These are phyloP conservation scores for Stevia rebaudiana DNA, from an alignment of 140 eudicot genomes.

Conservation along the genomic window DNA sequence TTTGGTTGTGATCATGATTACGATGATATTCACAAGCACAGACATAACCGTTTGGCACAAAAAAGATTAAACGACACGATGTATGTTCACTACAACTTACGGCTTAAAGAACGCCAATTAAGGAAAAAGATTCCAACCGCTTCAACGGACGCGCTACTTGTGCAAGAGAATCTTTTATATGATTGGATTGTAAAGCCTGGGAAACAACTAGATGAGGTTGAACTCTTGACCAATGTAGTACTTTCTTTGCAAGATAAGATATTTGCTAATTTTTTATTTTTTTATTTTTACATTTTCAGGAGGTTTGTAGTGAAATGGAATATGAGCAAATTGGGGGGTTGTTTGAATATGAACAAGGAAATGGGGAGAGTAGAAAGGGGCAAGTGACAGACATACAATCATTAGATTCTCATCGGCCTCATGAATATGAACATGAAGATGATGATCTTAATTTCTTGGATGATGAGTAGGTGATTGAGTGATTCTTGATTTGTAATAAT, in stretches of 20 bases:
- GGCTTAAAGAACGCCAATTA: constrained; percentile 79
- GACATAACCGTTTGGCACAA: constrained; percentile 57
- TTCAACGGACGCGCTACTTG: constrained; percentile 45
- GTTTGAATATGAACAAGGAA: constrained; percentile 56
- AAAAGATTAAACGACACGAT: constrained; percentile 51
- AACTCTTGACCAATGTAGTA: background rate
- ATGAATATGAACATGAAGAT: constrained; percentile 38
- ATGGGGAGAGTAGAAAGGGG: constrained; percentile 46
- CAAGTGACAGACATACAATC: constrained; percentile 53
- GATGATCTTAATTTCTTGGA: constrained; percentile 73
- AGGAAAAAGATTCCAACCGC: constrained; percentile 44
- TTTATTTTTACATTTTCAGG: constrained; percentile 39
- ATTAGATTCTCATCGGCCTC: constrained; percentile 44
- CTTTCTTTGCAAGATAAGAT: background rate
- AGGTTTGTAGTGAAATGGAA: constrained; percentile 53
- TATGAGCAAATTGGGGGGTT: constrained; percentile 75
- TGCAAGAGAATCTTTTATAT: constrained; percentile 53
- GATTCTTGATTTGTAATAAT: constrained; percentile 17
- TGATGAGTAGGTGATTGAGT: constrained; percentile 45
- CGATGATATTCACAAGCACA: constrained; percentile 60
- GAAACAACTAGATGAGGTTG: constrained; percentile 82
- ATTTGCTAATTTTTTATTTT: background rate
- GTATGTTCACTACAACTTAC: constrained; percentile 77
- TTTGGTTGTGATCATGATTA: constrained; percentile 86
- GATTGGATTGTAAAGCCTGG: constrained; percentile 85